Conservation (phyloP, 2,329 filamentous ascomycete species). For the Colletotrichum australisinense region DNA sequence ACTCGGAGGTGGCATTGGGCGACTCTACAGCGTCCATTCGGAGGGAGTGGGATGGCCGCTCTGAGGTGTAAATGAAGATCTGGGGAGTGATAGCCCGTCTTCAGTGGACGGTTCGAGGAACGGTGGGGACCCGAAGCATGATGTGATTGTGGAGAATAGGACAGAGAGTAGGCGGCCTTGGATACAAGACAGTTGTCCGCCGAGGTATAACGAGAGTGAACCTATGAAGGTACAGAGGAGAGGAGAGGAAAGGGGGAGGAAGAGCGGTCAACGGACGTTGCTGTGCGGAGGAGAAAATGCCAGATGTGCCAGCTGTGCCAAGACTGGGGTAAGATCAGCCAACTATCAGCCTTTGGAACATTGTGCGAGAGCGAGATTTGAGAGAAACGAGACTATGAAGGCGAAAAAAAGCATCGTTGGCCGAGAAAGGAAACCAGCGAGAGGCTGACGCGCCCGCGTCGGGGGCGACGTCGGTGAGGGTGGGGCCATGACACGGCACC, state of each 20-base stretch:
- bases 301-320: background rate
- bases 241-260: no score
- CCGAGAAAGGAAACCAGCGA: background rate
- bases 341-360: background rate
- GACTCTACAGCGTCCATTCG: constrained; percentile 45
- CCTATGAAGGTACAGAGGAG: no score
- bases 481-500: constrained; percentile 4
- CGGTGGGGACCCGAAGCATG: constrained; percentile 18
- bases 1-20: constrained; percentile 43
- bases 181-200: background rate
- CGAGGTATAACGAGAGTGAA: background rate
- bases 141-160: background rate
- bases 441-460: background rate
- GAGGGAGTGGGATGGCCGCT: background rate
- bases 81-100: background rate
- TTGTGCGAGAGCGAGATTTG: background rate
- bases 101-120: constrained; percentile 22
- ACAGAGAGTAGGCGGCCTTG: background rate
- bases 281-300: background rate
- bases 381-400: background rate
- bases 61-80: background rate
- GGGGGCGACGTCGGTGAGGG: constrained; percentile 13
- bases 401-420: background rate
- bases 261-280: background rate
- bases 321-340: background rate